Evolutionary conservation across 371 early-diverging fungal species (phyloP), one percentile per base, ranked within the genome.

Genomic region (Lichtheimia ornata): DNA sequence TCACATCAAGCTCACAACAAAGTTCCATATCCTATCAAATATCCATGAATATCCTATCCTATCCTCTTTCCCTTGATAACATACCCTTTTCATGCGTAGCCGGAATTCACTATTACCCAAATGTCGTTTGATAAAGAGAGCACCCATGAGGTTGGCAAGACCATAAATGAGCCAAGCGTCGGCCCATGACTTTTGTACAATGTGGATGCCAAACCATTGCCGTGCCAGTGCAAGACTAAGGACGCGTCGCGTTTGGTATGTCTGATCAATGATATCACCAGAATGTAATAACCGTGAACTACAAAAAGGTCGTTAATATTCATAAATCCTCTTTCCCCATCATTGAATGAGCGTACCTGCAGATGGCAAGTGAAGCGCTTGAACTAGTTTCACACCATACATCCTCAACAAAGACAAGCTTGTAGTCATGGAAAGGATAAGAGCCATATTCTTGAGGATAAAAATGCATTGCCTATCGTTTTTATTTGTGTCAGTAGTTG

Each of bases 181-280:
- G 4, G 87, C 74, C 91, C 94, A 92, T 4, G 84, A 65, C 59
- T 90, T 90, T 12, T 91, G 92, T 17, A 84, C 80, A 42, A 97
- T 86, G 63, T 90, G 92, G 14, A 91, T 85, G 14, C 97, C 97
- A 77, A 96, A 95, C 96, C 96, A 97, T 73, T 97, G 97, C 50
- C 83, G 79, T 13, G 94, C 93, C 0, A 96, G 66, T 3, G 89
- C 88, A 51, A 88, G 72, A 47, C 87, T 85, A 45, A 97, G 69
- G n/a, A 73, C 61, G 1, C 86, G 81, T 53, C 94, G 82, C 0
- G 95, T 91, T 53, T 87, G 88, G 64, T 91, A 96, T 4, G 87
- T 88, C 63, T 93, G 94, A 62, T 97, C 98, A 61, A 96, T 93
- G 15, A 92, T 81, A 35, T 85, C 81, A 17, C 83, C 79, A 2